Evolutionary conservation across 2,329 filamentous ascomycete species (phyloP), one percentile per base, ranked within the genome.

Genomic region (Neonectria sp.): DNA sequence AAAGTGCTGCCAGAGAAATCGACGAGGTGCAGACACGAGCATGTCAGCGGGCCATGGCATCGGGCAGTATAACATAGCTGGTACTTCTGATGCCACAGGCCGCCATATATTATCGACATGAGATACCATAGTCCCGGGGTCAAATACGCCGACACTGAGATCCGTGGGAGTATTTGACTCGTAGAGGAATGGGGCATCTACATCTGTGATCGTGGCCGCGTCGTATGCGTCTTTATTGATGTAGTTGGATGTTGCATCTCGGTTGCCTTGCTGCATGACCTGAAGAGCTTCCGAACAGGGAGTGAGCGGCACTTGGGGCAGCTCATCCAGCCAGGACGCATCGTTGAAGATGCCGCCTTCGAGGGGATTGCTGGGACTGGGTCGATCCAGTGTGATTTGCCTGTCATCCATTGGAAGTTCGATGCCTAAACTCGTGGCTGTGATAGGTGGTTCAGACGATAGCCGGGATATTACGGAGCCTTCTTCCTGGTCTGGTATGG

Each of bases 11-110:
- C 68, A 71, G 21, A 71, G 68, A 37, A 71, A 71, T 3, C 68
- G 68, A 6, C 68, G 58, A 9, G 63, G 62, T 9, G 68, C 46
- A 5, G 68, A 71, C 17, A 55, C 66, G n/a, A 71, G 52, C 68
- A 71, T 71, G 49, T 71, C 68, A 21, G 57, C 55, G 8, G 68
- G 68, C 68, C 66, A 71, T n/a, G 68, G 68, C 68, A 71, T 67
- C 4, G 66, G 66, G 35, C 63, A 68, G 46, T 70, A 68, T 31
- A 67, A 46, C 6, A 52, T 52, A 8, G 17, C 59, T 21, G 43
- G 37, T 49, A 45, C 15, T 21, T 37, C 35, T 24, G 53, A 27
- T 24, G 33, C 8, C 11, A 6, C 21, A 15, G 45, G 45, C 45
- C 21, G 13, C 37, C 37, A 46, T 13, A 13, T 5, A 13, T 46